Evolutionary conservation across 805 yeast genomes (phyloP).

Genomic region (Starmerella kuoi): DNA sequence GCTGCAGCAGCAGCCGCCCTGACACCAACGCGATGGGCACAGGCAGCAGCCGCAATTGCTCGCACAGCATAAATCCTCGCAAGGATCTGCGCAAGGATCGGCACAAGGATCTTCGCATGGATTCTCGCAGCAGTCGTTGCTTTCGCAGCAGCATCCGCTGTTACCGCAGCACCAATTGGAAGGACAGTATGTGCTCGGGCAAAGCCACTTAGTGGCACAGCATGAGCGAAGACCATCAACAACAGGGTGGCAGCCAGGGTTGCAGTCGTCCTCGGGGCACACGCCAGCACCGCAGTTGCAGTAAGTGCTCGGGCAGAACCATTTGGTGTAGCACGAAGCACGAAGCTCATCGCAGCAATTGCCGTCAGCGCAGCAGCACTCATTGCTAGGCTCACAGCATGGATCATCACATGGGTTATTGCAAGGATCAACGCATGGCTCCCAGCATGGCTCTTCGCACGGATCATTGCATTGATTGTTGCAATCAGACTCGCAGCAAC

Average conservation of each 20-base stretch:
- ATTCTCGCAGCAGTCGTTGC: conserved; percentile 1
- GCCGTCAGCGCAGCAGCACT: conserved; percentile 1
- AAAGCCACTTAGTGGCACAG: conserved; percentile 13
- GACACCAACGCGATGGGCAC: too few relatives aligned
- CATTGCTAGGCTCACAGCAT: conserved; percentile 3
- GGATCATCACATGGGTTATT: conserved; percentile 1
- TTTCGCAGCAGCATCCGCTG: conserved; percentile 5
- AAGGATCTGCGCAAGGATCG: too few relatives aligned
- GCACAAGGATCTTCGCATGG: conserved; percentile 10
- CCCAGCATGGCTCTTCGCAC: conserved; percentile 4
- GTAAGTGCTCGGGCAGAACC: conserved; percentile 17
- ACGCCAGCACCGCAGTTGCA: conserved; percentile 6
- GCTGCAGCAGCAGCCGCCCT: too few relatives aligned
- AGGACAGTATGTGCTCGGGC: conserved; percentile 19
- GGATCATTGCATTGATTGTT: background rate
- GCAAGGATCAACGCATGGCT: conserved; percentile 4
- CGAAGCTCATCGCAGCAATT: background rate
- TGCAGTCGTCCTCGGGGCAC: conserved; percentile 11
- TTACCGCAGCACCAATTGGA: conserved; percentile 11
- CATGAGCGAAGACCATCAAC: conserved; percentile 12
- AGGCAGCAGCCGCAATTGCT: too few relatives aligned
- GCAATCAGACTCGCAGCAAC: background rate
- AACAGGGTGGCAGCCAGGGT: conserved; percentile 10
- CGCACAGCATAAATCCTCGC: too few relatives aligned
- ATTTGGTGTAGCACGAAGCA: conserved; percentile 11